phyloP scores from a whole-genome alignment of 495 filamentous ascomycete genomes.

The Cercophora samala region DNA sequence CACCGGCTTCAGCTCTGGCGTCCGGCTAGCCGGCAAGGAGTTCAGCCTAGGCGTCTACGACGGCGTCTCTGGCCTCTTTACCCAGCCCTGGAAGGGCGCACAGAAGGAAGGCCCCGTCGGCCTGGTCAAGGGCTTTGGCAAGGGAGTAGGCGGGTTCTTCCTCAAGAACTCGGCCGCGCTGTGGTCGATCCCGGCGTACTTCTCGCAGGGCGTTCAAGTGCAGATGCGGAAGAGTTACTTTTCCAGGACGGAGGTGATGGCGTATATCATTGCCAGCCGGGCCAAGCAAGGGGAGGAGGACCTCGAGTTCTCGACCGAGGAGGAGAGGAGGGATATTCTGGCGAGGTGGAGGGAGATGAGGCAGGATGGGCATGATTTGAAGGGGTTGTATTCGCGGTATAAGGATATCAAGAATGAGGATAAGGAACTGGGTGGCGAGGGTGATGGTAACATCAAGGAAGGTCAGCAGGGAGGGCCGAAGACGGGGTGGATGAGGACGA shows the following conservation, averaged over 20 bases:
- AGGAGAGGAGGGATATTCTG: slow-evolving; percentile 58
- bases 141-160: slow-evolving; percentile 67
- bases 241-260: slow-evolving; percentile 55
- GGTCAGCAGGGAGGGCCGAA: too few species aligned
- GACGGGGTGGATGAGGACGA: slow-evolving; percentile 10
- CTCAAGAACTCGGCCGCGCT: slow-evolving; percentile 66
- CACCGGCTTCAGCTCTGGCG: slow-evolving; percentile 62
- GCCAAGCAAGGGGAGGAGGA: slow-evolving; percentile 71
- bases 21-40: slow-evolving; percentile 64
- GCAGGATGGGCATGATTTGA: slow-evolving; percentile 42
- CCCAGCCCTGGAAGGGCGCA: slow-evolving; percentile 63
- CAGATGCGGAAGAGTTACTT: slow-evolving; percentile 65
- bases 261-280: slow-evolving; percentile 69
- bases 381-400: slow-evolving; percentile 33
- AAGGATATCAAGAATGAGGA: slow-evolving; percentile 38
- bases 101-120: slow-evolving; percentile 66
- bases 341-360: slow-evolving; percentile 54
- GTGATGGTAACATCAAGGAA: slow-evolving; percentile 8
- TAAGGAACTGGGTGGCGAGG: slow-evolving; percentile 21
- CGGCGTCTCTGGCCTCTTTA: slow-evolving; percentile 68
- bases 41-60: slow-evolving; percentile 66
- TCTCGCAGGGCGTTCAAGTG: slow-evolving; percentile 71
- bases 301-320: slow-evolving; percentile 40
- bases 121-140: slow-evolving; percentile 71
- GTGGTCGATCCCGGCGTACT: slow-evolving; percentile 68